A percentile compares a stretch with the other conserved stretches of the same genome.
Conservation (phyloP, 1,139 yeast species). For the Suhomyces wounanorum region DNA sequence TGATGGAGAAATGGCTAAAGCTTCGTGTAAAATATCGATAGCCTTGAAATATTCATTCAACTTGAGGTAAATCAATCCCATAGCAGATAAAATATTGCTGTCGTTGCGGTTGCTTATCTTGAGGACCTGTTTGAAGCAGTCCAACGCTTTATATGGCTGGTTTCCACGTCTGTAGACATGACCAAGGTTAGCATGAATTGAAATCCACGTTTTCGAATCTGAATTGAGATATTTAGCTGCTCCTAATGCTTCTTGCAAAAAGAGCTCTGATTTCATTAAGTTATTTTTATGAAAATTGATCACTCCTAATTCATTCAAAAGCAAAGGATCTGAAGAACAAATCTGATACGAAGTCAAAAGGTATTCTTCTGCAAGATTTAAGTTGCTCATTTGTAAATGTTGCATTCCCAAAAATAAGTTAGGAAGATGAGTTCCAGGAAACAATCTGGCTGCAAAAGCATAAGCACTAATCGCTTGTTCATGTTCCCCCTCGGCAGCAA, state of each 20-base stretch:
- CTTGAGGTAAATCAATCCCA: constrained; percentile 80
- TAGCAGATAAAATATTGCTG: constrained; percentile 75
- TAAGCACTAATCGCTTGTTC: constrained; percentile 98
- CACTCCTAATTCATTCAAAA: constrained; percentile 91
- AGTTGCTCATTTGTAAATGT: constrained; percentile 82
- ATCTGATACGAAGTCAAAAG: constrained; percentile 72
- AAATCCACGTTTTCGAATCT: constrained; percentile 81
- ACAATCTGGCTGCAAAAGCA: constrained; percentile 90
- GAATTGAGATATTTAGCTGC: constrained; percentile 72
- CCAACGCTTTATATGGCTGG: constrained; percentile 64
- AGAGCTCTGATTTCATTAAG: constrained; percentile 66
- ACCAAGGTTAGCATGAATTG: constrained; percentile 87
- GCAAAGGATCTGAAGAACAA: constrained; percentile 82
- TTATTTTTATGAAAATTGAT: constrained; percentile 78
- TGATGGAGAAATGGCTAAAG: constrained; percentile 74
- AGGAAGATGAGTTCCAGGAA: constrained; percentile 94
- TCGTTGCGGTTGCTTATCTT: constrained; percentile 68
- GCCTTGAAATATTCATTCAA: constrained; percentile 66
- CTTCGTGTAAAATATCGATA: constrained; percentile 75
- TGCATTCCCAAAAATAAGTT: constrained; percentile 94
- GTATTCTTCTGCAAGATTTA: constrained; percentile 84
- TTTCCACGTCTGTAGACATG: constrained; percentile 81
- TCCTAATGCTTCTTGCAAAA: constrained; percentile 69
- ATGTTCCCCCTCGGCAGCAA: constrained; percentile 97
- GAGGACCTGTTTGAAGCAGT: constrained; percentile 75